Evolutionary conservation across 352 stramenopile genomes (phyloP).

Genomic region (Phytopythium mirpurense): DNA sequence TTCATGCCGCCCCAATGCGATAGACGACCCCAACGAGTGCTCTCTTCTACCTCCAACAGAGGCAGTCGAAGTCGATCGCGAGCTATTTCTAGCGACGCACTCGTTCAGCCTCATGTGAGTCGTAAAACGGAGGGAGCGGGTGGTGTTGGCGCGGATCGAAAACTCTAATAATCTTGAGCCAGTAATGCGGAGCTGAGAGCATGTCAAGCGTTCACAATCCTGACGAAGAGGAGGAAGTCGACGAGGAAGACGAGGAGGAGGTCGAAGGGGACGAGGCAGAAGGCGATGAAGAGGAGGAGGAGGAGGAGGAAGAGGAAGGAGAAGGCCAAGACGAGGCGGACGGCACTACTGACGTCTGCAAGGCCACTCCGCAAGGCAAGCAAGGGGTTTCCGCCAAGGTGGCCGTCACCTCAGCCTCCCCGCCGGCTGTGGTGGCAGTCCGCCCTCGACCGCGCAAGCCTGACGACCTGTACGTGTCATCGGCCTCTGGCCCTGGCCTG

Average conservation of each 20-base stretch:
- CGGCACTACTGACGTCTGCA: neutral
- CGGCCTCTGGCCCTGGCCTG: conserved; percentile 3
- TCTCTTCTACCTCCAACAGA: too few species aligned
- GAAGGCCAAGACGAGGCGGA: conserved; percentile 9
- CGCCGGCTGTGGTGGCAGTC: conserved; percentile 8
- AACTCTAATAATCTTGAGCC: too few species aligned
- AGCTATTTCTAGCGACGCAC: neutral
- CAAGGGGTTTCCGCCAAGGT: conserved; percentile 16
- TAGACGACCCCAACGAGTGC: too few species aligned
- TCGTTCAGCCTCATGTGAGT: neutral
- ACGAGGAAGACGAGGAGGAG: conserved; percentile 12
- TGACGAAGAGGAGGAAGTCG: conserved; percentile 13
- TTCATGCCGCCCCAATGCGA: neutral
- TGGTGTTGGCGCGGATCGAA: neutral
- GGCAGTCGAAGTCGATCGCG: too few species aligned
- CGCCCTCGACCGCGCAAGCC: conserved; percentile 22
- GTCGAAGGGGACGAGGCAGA: conserved; percentile 19
- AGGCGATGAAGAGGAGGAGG: conserved; percentile 16
- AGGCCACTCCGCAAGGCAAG: conserved; percentile 6
- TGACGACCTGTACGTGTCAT: conserved; percentile 11
- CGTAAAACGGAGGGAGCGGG: neutral
- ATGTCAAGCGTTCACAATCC: conserved; percentile 2
- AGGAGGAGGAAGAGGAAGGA: conserved; percentile 16
- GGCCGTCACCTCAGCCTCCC: neutral
- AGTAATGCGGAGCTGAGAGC: neutral